Conservation (phyloP, 371 early-diverging fungal species). For the Syncephalastrum sp. region DNA sequence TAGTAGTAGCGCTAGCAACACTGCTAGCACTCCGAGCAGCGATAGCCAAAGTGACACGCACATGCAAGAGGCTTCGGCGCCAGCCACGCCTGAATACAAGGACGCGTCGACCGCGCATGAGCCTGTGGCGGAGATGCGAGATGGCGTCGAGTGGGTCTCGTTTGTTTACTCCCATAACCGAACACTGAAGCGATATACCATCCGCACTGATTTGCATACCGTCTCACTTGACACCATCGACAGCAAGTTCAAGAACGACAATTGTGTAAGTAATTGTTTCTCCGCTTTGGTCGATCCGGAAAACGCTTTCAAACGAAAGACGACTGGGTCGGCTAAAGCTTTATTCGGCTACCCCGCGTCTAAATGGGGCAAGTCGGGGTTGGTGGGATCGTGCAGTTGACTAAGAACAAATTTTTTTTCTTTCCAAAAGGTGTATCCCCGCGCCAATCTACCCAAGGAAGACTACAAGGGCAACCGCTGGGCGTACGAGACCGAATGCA, state of each 20-base stretch:
- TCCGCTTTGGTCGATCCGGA: too few species aligned
- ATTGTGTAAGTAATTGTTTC: slow-evolving; percentile 58
- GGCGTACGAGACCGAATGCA: slow-evolving; percentile 92
- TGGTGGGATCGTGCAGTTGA: too few species aligned
- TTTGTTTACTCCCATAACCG: slow-evolving; percentile 69
- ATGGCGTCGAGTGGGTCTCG: slow-evolving; percentile 69
- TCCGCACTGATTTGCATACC: slow-evolving; percentile 79
- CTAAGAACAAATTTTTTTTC: background rate
- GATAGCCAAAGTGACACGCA: slow-evolving; percentile 7
- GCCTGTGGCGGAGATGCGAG: slow-evolving; percentile 42
- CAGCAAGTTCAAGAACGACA: slow-evolving; percentile 73
- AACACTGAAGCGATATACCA: slow-evolving; percentile 60
- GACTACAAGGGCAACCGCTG: slow-evolving; percentile 88
- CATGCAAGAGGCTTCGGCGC: slow-evolving; percentile 51
- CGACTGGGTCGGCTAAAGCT: slow-evolving; percentile 14
- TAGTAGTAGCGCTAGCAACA: background rate
- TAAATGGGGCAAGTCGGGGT: too few species aligned
- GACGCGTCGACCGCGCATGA: slow-evolving; percentile 11
- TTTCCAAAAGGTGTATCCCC: slow-evolving; percentile 31
- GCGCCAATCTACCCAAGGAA: slow-evolving; percentile 70
- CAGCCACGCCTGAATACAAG: too few species aligned
- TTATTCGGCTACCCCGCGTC: slow-evolving; percentile 64
- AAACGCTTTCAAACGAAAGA: background rate
- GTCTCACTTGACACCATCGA: slow-evolving; percentile 60
- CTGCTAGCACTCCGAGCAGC: background rate